A percentile compares a stretch with the other conserved stretches of the same genome.
Conservation (phyloP, 176 grass and related monocot genomes). For the Canna indica region DNA sequence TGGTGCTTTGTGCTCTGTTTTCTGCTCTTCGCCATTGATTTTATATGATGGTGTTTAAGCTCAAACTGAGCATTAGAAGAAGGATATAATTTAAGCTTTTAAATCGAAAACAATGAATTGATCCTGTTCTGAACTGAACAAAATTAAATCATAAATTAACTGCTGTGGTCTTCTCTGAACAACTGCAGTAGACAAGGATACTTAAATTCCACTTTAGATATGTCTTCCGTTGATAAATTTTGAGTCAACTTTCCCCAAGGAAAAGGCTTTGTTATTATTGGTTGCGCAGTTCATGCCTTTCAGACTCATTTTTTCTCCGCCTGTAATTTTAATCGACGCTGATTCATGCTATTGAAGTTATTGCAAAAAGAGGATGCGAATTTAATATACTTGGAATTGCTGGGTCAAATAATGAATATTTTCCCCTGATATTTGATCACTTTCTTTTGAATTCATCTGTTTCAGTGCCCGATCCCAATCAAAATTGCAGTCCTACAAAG, state of each 20-base stretch:
- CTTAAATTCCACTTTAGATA: too few species aligned
- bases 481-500: slow-evolving; percentile 18
- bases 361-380: not conserved
- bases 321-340: not conserved
- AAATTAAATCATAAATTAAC: too few species aligned
- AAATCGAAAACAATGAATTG: too few species aligned
- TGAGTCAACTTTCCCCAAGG: too few species aligned
- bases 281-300: not conserved
- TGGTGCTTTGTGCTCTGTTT: not conserved
- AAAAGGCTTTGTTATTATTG: not conserved
- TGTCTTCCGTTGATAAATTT: too few species aligned
- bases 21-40: not conserved
- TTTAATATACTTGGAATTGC: not conserved
- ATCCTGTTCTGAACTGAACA: too few species aligned
- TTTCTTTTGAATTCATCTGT: not conserved
- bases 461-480: not conserved
- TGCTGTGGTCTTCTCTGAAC: too few species aligned
- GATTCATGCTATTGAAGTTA: not conserved
- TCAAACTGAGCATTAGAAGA: too few species aligned
- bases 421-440: not conserved
- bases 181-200: too few species aligned
- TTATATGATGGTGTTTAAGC: too few species aligned
- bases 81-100: too few species aligned
- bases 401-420: not conserved
- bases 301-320: not conserved